Conservation (phyloP, 192 early-diverging fungal genomes). For the Mortierella alpina region DNA sequence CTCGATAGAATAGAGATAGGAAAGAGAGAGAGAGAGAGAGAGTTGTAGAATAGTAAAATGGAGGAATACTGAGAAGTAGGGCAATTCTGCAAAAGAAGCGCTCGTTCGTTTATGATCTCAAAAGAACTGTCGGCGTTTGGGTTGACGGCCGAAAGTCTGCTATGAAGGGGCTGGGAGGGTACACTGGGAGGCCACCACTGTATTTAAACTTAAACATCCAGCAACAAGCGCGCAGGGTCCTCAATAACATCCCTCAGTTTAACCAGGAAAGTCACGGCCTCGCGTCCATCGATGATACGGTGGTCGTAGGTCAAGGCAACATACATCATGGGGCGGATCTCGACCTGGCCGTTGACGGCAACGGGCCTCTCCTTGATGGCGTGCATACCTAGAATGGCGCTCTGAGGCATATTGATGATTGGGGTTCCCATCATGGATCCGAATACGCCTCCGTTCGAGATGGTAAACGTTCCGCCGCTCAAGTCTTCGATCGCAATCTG, state of each 20-base stretch:
- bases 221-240: constrained; percentile 91
- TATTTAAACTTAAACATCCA: constrained; percentile 80
- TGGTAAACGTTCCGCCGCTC: constrained; percentile 98
- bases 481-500: constrained; percentile 98
- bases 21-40: too few relatives aligned
- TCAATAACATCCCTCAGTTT: constrained; percentile 97
- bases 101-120: too few relatives aligned
- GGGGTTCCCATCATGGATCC: constrained; percentile 98
- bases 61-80: too few relatives aligned
- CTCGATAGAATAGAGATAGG: constrained; percentile 2
- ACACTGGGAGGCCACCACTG: not conserved
- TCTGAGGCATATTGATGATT: constrained; percentile 98
- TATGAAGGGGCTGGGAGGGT: not conserved
- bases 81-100: too few relatives aligned
- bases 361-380: constrained; percentile 97
- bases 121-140: too few relatives aligned
- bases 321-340: constrained; percentile 96
- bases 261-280: constrained; percentile 98
- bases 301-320: constrained; percentile 98
- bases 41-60: too few relatives aligned
- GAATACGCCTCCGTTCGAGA: constrained; percentile 99
- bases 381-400: constrained; percentile 99
- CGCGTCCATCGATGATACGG: constrained; percentile 98
- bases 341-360: constrained; percentile 92
- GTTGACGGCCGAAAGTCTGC: too few relatives aligned